Evolutionary conservation across 2,329 filamentous ascomycete species (phyloP).

Genomic region (Aspergillus phoenicis): DNA sequence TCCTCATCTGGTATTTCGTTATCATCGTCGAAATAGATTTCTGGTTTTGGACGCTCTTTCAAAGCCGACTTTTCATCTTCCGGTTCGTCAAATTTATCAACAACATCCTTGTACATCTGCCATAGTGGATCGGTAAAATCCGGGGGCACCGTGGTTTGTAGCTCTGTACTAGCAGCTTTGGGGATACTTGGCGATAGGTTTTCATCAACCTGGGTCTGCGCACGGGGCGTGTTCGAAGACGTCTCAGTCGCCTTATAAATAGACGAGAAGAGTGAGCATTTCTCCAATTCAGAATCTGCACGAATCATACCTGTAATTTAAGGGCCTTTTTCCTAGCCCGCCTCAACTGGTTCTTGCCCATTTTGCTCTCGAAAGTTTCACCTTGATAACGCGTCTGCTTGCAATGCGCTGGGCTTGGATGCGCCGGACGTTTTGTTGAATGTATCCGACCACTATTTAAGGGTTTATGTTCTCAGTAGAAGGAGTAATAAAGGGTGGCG

Average conservation of each 20-base stretch:
- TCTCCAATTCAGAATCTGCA: background rate
- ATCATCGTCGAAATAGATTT: conserved; percentile 80
- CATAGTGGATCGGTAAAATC: conserved; percentile 75
- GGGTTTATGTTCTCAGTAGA: background rate
- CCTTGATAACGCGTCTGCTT: background rate
- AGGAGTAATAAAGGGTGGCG: background rate
- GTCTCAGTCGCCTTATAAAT: conserved; percentile 34
- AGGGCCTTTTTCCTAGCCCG: conserved; percentile 93
- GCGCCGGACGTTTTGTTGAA: background rate
- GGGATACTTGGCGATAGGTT: conserved; percentile 15
- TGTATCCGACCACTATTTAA: too few species aligned
- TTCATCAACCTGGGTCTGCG: conserved; percentile 8
- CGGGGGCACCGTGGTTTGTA: conserved; percentile 51
- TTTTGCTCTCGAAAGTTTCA: conserved; percentile 56
- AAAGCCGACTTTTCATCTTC: conserved; percentile 64
- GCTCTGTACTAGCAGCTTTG: conserved; percentile 44
- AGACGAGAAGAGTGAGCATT: conserved; percentile 18
- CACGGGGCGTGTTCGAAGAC: conserved; percentile 6
- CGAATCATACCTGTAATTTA: conserved; percentile 63
- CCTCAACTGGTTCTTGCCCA: conserved; percentile 91
- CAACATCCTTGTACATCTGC: conserved; percentile 79
- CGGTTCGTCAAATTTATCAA: conserved; percentile 73
- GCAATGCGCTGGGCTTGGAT: background rate
- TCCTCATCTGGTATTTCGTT: conserved; percentile 82
- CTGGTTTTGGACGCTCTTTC: conserved; percentile 75